A percentile compares a stretch with the other conserved stretches of the same genome.
phyloP scores from a whole-genome alignment of 352 stramenopile species.

The Globisporangium apiculatum region DNA sequence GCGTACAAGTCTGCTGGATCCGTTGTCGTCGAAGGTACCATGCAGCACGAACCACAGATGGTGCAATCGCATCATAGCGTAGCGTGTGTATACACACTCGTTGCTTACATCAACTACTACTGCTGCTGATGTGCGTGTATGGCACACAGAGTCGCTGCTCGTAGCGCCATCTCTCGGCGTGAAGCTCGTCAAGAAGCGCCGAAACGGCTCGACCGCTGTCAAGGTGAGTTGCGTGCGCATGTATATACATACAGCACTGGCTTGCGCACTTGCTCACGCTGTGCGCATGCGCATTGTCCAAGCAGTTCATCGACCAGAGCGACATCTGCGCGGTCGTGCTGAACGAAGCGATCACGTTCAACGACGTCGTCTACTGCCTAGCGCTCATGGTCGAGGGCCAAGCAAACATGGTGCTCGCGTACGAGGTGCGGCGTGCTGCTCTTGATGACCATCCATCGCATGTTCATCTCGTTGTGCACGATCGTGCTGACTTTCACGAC shows the following conservation, averaged over 20 bases:
- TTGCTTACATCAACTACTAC: background rate
- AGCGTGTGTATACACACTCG: background rate
- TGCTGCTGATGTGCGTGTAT: background rate
- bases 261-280: background rate
- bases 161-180: conserved; percentile 67
- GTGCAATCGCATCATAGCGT: too few species aligned
- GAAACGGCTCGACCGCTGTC: conserved; percentile 32
- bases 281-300: background rate
- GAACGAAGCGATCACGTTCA: conserved; percentile 79
- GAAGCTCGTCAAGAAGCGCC: conserved; percentile 52
- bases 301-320: conserved; percentile 35
- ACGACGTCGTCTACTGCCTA: conserved; percentile 74
- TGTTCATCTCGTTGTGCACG: too few species aligned
- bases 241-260: background rate
- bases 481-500: too few species aligned
- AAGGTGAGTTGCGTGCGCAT: conserved; percentile 13
- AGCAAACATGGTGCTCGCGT: conserved; percentile 63
- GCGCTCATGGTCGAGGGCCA: conserved; percentile 70
- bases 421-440: conserved; percentile 40
- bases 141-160: conserved; percentile 54
- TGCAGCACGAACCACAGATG: background rate
- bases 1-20: conserved; percentile 1
- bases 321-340: conserved; percentile 63
- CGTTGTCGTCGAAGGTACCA: conserved; percentile 7
- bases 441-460: too few species aligned